Evolutionary conservation across 2,329 filamentous ascomycete species (phyloP).

Genomic region (Cladosporium sp.): DNA sequence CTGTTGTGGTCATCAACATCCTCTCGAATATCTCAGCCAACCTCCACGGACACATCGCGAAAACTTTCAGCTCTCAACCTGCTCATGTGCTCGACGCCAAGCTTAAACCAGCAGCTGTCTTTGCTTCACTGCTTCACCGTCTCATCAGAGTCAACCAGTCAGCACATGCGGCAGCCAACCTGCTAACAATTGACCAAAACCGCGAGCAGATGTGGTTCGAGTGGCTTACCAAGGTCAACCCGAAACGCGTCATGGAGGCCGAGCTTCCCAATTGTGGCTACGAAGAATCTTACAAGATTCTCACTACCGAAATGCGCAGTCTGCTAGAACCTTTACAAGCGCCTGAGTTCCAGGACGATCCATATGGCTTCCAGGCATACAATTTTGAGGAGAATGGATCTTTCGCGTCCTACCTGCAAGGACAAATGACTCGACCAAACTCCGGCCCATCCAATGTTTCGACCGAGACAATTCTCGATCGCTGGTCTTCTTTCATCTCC

Average conservation of each 20-base stretch:
- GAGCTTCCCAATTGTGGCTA: conserved; percentile 53
- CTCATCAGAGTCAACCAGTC: conserved; percentile 88
- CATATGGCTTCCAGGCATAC: conserved; percentile 36
- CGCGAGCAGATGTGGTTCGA: conserved; percentile 94
- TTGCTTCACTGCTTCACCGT: conserved; percentile 79
- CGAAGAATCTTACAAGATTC: conserved; percentile 53
- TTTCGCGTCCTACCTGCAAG: conserved; percentile 39
- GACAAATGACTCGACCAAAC: conserved; percentile 18
- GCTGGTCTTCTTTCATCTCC: conserved; percentile 70
- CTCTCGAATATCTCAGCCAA: conserved; percentile 80
- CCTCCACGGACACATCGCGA: conserved; percentile 75
- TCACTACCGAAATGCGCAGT: conserved; percentile 60
- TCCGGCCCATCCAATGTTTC: conserved; percentile 33
- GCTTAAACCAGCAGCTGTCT: conserved; percentile 80
- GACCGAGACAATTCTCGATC: conserved; percentile 66
- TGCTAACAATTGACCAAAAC: conserved; percentile 83
- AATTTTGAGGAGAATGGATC: conserved; percentile 39
- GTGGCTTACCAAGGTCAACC: conserved; percentile 64
- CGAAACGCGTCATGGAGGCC: conserved; percentile 54
- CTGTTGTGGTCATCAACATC: conserved; percentile 79
- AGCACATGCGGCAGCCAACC: conserved; percentile 88
- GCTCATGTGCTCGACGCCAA: conserved; percentile 82
- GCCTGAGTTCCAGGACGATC: conserved; percentile 31
- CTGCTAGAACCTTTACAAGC: conserved; percentile 64
- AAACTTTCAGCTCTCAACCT: conserved; percentile 81